Base-by-base conservation (phyloP, 257 asterid genomes). In the Solanum okadae region DNA sequence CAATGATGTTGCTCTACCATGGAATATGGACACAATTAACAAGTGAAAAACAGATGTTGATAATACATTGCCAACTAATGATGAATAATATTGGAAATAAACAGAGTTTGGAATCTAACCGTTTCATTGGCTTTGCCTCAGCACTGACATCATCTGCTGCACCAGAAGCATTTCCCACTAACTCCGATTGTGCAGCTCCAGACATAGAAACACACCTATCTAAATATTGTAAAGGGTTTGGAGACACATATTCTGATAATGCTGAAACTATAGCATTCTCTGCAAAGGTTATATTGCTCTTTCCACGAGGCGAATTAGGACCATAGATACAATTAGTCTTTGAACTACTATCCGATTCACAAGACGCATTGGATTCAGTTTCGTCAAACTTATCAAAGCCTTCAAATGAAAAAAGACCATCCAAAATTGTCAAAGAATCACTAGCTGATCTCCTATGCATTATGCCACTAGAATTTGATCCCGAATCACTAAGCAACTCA, bases 271-370 rank as follows among this genome's bases (percentile, higher is more conserved):
- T 90, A 68, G 92, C 94, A 81, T 93, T 92, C 83, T 91, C 94
- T 11, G 93, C 93, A 89, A 93, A 92, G 63, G 89, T 89, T 82
- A 90, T 86, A 88, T 92, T 92, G 87, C 90, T 91, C 91, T 90
- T 94, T 49, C 93, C 91, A 88, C 98, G 92, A 22, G 98, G 98
- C 23, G 98, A 95, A 91, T 94, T 94, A 38, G 98, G 98, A 84
- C 98, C 98, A 87, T 94, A 95, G 27, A 83, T 83, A 75, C 97
- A 90, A 76, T 92, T 90, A 63, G 95, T 91, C 87, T 92, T 96
- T 75, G 91, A 83, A 40, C 91, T 93, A 63, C 89, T 90, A 90
- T 90, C 92, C 29, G 90, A 87, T 88, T 87, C 96, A 89, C 90
- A 83, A 84, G 94, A 87, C 29, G 88, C 92, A 56, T 65, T 88